Evolutionary conservation across 2,329 filamentous ascomycete species (phyloP).

Genomic region (Trichoderma simmonsii): DNA sequence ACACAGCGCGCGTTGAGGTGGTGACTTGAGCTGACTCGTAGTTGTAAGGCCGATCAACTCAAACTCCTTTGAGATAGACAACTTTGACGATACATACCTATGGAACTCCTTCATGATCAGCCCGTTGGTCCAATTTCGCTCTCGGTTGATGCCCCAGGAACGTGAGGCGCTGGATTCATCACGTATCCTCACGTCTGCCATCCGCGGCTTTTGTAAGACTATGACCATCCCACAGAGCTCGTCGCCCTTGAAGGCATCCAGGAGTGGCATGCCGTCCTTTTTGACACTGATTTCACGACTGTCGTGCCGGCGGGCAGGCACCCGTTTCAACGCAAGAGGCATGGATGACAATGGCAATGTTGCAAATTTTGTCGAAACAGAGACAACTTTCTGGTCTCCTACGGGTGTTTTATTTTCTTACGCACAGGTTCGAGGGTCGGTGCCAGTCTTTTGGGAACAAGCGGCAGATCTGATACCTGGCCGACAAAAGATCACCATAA

Average conservation of each 20-base stretch:
- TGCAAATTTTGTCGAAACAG: slow-evolving; percentile 97
- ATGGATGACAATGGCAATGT: slow-evolving; percentile 98
- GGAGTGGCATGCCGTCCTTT: slow-evolving; percentile 72
- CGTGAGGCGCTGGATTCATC: slow-evolving; percentile 79
- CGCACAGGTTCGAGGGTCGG: slow-evolving; percentile 85
- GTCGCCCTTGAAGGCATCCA: slow-evolving; percentile 64
- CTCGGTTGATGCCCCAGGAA: slow-evolving; percentile 71
- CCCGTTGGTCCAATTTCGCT: slow-evolving; percentile 85
- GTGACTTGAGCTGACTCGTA: slow-evolving; percentile 17
- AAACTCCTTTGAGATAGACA: slow-evolving; percentile 82
- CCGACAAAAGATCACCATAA: slow-evolving; percentile 91
- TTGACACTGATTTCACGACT: slow-evolving; percentile 88
- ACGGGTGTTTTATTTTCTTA: slow-evolving; percentile 83
- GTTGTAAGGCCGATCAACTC: slow-evolving; percentile 64
- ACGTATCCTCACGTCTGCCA: slow-evolving; percentile 86
- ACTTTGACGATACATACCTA: slow-evolving; percentile 85
- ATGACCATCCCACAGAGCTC: slow-evolving; percentile 76
- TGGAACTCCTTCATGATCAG: slow-evolving; percentile 99
- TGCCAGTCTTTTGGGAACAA: slow-evolving; percentile 98
- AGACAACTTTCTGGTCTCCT: slow-evolving; percentile 86
- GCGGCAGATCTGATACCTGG: slow-evolving; percentile 80
- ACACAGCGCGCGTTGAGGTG: background rate
- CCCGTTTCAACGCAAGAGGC: slow-evolving; percentile 92
- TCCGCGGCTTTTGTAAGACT: slow-evolving; percentile 86
- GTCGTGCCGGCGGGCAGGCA: slow-evolving; percentile 87